These are phyloP conservation scores for Bothriochloa decipiens DNA, from an alignment of 176 grass and related monocot species.

Conservation along the genomic window DNA sequence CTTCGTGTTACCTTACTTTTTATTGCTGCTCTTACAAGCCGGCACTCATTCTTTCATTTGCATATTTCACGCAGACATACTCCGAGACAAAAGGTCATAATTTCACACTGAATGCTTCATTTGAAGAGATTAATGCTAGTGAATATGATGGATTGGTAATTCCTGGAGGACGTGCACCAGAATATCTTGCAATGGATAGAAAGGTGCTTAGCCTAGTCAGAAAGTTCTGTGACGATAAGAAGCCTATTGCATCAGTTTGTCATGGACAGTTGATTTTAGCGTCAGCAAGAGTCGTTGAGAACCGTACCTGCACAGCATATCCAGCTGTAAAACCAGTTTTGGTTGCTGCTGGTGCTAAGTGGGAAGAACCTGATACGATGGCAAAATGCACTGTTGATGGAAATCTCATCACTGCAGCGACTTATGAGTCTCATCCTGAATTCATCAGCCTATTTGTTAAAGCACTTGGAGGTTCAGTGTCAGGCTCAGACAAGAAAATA, in stretches of 20 bases:
- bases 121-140: conserved; percentile 48
- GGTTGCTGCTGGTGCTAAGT: conserved; percentile 80
- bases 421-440: conserved; percentile 77
- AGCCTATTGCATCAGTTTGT: conserved; percentile 83
- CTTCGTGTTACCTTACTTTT: neutral
- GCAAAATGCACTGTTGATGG: conserved; percentile 60
- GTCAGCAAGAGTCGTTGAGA: conserved; percentile 63
- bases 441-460: conserved; percentile 81
- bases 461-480: conserved; percentile 79
- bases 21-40: neutral
- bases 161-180: conserved; percentile 86
- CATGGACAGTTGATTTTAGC: conserved; percentile 92
- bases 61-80: conserved; percentile 62
- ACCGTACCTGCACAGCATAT: conserved; percentile 70
- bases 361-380: conserved; percentile 80
- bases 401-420: conserved; percentile 69
- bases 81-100: conserved; percentile 87
- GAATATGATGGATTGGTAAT: conserved; percentile 83
- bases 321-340: conserved; percentile 74
- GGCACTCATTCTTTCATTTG: conserved; percentile 26
- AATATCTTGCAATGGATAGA: conserved; percentile 83
- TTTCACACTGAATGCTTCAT: conserved; percentile 82
- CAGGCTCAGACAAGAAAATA: conserved; percentile 78
- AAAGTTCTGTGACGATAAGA: conserved; percentile 61
- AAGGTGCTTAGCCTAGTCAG: conserved; percentile 61